Percentiles rank a stretch among this genome's conserved stretches.
These are phyloP conservation scores for Microdochium nivale DNA, from an alignment of 2,329 filamentous ascomycete genomes.

Conservation along the genomic window DNA sequence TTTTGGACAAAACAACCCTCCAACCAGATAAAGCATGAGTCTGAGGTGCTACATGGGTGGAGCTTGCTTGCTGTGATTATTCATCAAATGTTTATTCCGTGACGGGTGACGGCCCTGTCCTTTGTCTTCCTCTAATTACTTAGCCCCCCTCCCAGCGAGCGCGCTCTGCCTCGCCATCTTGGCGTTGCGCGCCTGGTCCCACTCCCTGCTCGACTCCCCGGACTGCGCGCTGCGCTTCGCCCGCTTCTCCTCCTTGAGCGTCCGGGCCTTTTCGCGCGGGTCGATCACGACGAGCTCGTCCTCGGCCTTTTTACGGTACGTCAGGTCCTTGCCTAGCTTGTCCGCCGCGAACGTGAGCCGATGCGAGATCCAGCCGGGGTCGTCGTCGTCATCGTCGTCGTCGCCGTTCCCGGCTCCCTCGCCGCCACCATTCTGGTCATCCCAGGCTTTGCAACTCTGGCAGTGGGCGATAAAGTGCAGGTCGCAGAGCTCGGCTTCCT, in stretches of 20 bases:
- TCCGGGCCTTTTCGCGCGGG: slow-evolving; percentile 72
- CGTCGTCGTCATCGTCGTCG: slow-evolving; percentile 53
- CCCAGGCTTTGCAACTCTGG: slow-evolving; percentile 84
- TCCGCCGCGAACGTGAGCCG: slow-evolving; percentile 81
- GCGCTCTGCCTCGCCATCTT: slow-evolving; percentile 45
- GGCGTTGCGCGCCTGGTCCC: slow-evolving; percentile 51
- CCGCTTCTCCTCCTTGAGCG: slow-evolving; percentile 57
- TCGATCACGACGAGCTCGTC: slow-evolving; percentile 92
- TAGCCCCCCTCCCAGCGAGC: slow-evolving; percentile 47
- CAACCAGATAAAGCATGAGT: too few relatives aligned
- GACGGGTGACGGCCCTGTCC: too few relatives aligned
- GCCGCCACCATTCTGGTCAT: slow-evolving; percentile 41
- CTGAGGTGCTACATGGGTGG: too few relatives aligned
- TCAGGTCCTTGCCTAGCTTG: slow-evolving; percentile 82
- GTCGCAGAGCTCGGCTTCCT: slow-evolving; percentile 75
- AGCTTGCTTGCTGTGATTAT: too few relatives aligned
- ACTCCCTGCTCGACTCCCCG: slow-evolving; percentile 43
- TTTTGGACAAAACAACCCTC: too few relatives aligned
- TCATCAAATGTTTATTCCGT: too few relatives aligned
- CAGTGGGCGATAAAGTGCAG: slow-evolving; percentile 94
- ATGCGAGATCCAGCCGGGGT: slow-evolving; percentile 78
- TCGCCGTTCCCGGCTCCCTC: slow-evolving; percentile 27
- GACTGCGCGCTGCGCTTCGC: slow-evolving; percentile 46
- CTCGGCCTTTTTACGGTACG: slow-evolving; percentile 83
- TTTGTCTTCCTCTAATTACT: too few relatives aligned